A percentile compares a stretch with the other conserved stretches of the same genome.
These are phyloP conservation scores for Acidomyces sp. DNA, from an alignment of 495 filamentous ascomycete species.

Conservation along the genomic window DNA sequence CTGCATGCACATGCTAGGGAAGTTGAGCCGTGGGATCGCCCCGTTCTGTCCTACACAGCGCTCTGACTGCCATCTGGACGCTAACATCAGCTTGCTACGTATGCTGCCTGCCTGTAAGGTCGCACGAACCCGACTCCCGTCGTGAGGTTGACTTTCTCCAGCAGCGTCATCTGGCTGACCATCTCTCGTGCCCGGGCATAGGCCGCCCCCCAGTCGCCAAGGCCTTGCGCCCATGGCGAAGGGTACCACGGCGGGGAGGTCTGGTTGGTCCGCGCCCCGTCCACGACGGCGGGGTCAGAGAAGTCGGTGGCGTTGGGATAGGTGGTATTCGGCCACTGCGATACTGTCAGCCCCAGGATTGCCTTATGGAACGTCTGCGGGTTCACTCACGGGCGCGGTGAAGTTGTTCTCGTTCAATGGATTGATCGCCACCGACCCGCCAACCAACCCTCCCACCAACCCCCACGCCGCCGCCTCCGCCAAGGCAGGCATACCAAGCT, in stretches of 20 bases:
- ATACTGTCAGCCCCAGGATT: no score
- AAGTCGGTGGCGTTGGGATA: conserved; percentile 13
- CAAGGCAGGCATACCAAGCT: no score
- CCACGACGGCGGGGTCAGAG: conserved; percentile 13
- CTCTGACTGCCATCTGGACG: conserved; percentile 64
- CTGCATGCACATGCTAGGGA: conserved; percentile 72
- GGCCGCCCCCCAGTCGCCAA: conserved; percentile 62
- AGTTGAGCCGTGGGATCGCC: conserved; percentile 56
- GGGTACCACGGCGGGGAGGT: conserved; percentile 59
- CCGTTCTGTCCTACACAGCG: conserved; percentile 70
- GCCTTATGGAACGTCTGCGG: no score
- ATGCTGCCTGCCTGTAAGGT: neutral
- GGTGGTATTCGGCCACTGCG: conserved; percentile 19
- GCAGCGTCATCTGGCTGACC: conserved; percentile 67
- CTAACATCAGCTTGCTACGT: conserved; percentile 61
- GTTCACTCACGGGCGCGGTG: no score
- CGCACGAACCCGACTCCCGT: conserved; percentile 51
- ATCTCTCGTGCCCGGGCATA: conserved; percentile 65
- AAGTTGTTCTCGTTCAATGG: no score
- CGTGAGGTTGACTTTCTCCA: conserved; percentile 88
- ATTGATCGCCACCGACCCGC: no score
- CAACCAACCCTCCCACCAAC: no score
- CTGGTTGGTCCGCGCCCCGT: conserved; percentile 18
- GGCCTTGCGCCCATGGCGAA: conserved; percentile 63
- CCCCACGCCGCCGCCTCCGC: no score